A percentile compares a stretch with the other conserved stretches of the same genome.
Conservation (phyloP, 2,329 filamentous ascomycete genomes). For the Diaporthe ampelina region DNA sequence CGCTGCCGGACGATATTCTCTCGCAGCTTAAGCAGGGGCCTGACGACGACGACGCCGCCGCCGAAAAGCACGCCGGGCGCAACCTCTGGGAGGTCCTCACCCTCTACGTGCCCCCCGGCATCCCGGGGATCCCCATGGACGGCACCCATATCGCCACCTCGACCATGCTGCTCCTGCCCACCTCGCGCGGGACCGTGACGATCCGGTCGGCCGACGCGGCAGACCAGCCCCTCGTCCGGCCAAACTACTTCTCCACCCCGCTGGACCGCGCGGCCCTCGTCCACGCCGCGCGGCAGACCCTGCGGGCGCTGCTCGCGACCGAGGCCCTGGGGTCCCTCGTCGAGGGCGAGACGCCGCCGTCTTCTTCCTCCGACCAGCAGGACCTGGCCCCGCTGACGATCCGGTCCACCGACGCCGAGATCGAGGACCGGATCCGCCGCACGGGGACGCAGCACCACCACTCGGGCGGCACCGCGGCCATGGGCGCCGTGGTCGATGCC, state of each 20-base stretch:
- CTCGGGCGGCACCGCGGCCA: conserved; percentile 28
- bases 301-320: conserved; percentile 24
- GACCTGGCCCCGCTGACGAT: conserved; percentile 23
- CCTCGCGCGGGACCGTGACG: too few relatives aligned
- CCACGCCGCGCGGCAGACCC: conserved; percentile 23
- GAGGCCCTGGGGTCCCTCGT: conserved; percentile 10
- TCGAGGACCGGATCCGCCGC: conserved; percentile 45
- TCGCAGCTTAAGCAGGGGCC: too few relatives aligned
- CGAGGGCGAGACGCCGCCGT: conserved; percentile 26
- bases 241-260: conserved; percentile 18
- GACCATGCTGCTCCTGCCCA: too few relatives aligned
- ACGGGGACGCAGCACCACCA: conserved; percentile 43
- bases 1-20: too few relatives aligned
- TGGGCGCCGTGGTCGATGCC: conserved; percentile 28
- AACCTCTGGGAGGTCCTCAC: too few relatives aligned
- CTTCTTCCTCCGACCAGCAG: too few relatives aligned
- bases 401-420: conserved; percentile 43
- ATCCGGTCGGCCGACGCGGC: too few relatives aligned
- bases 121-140: too few relatives aligned
- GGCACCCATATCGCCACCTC: too few relatives aligned
- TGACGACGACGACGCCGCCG: too few relatives aligned
- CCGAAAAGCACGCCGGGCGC: too few relatives aligned
- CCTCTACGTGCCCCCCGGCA: too few relatives aligned
- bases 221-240: background rate
- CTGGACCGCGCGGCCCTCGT: conserved; percentile 30